Evolutionary conservation across 352 stramenopile genomes (phyloP).

Genomic region (Aphanomyces invadans): DNA sequence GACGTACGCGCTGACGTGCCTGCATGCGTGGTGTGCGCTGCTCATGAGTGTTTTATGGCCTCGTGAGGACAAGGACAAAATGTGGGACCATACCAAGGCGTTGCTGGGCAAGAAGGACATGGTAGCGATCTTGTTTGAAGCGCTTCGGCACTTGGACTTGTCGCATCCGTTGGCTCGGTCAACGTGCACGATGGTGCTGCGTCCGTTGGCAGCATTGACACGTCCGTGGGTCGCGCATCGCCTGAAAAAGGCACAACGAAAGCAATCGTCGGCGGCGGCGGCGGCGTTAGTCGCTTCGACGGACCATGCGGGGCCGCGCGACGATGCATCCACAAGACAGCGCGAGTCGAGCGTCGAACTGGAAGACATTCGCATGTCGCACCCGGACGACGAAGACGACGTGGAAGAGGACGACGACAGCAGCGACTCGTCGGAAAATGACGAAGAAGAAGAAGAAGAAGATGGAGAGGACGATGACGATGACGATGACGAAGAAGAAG

Average conservation of each 20-base stretch:
- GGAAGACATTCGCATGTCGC: slow-evolving; percentile 64
- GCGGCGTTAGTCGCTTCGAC: not conserved
- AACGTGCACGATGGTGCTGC: slow-evolving; percentile 70
- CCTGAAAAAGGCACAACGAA: slow-evolving; percentile 44
- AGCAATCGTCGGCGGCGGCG: slow-evolving; percentile 31
- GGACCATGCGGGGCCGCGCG: not conserved
- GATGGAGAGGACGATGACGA: slow-evolving; percentile 52
- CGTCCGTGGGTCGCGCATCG: slow-evolving; percentile 73
- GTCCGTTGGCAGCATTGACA: slow-evolving; percentile 69
- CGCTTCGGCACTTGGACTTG: slow-evolving; percentile 65
- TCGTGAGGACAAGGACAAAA: slow-evolving; percentile 23
- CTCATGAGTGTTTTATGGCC: slow-evolving; percentile 86
- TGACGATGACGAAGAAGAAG: slow-evolving; percentile 24
- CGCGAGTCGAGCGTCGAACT: slow-evolving; percentile 24
- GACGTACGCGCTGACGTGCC: slow-evolving; percentile 54
- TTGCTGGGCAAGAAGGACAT: slow-evolving; percentile 64
- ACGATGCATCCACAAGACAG: not conserved
- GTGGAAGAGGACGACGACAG: slow-evolving; percentile 32
- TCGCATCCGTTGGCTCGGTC: slow-evolving; percentile 65
- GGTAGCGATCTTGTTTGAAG: slow-evolving; percentile 64
- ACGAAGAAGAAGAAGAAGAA: slow-evolving; percentile 39
- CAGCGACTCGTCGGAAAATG: slow-evolving; percentile 40
- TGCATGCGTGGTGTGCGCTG: slow-evolving; percentile 76
- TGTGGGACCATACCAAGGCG: slow-evolving; percentile 19
- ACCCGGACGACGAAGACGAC: slow-evolving; percentile 41